Conservation (phyloP, 2,329 filamentous ascomycete genomes). For the Fusarium secorum region DNA sequence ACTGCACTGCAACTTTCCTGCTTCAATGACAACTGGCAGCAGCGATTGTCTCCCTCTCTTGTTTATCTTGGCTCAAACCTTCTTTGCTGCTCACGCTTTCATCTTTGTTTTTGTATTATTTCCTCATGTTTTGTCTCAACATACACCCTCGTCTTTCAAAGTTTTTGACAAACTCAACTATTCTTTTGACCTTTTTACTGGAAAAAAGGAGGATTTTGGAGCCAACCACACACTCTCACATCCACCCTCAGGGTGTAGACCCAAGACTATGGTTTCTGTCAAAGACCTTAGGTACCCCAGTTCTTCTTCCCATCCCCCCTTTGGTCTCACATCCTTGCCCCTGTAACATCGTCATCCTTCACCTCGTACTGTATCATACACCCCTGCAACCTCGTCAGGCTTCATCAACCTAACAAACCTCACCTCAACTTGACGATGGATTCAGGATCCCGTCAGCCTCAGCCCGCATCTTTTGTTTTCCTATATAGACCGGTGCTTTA, state of each 20-base stretch:
- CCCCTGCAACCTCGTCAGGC: conserved; percentile 8
- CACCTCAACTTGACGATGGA: background rate
- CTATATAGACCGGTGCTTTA: background rate
- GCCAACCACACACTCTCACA: background rate
- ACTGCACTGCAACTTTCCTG: conserved; percentile 3
- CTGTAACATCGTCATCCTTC: conserved; percentile 3
- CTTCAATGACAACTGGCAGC: conserved; percentile 15
- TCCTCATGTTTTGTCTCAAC: background rate
- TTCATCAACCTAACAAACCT: background rate
- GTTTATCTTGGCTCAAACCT: background rate
- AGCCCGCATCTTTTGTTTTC: background rate
- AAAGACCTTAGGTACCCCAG: conserved; percentile 26
- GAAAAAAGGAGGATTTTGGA: background rate
- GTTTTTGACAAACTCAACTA: background rate
- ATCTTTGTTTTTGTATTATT: conserved; percentile 8
- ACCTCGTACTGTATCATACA: conserved; percentile 10
- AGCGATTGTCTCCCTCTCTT: conserved; percentile 1
- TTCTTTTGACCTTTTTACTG: background rate
- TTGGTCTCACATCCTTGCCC: conserved; percentile 14
- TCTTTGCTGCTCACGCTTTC: conserved; percentile 7
- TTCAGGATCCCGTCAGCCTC: background rate
- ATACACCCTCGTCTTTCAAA: background rate
- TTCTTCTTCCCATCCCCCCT: conserved; percentile 3
- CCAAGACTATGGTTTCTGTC: conserved; percentile 14
- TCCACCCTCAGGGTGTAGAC: conserved; percentile 17